Evolutionary conservation across 2,329 filamentous ascomycete genomes (phyloP).

Genomic region (Colletotrichum kahawae): DNA sequence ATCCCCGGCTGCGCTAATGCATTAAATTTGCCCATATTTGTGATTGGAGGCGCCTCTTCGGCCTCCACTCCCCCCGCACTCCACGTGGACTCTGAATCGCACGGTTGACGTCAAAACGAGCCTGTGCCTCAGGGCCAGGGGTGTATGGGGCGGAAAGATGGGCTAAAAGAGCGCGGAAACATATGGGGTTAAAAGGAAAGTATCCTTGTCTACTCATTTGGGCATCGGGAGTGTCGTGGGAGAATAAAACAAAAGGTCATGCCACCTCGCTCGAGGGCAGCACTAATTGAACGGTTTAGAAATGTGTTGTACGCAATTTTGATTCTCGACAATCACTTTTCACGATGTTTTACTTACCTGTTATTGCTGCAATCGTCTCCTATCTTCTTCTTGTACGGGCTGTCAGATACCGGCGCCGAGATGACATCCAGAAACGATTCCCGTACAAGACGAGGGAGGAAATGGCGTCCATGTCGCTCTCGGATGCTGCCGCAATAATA

Average conservation of each 20-base stretch:
- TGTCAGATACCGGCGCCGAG: background rate
- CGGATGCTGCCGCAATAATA: conserved; percentile 34
- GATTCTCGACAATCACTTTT: background rate
- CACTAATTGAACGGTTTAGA: too few relatives aligned
- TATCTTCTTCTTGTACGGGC: background rate
- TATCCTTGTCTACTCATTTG: background rate
- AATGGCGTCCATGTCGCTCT: conserved; percentile 7
- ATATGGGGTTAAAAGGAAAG: background rate
- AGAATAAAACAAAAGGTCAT: background rate
- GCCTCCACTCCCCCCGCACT: background rate
- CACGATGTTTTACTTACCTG: background rate
- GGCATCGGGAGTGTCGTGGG: background rate
- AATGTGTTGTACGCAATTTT: too few relatives aligned
- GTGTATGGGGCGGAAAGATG: background rate
- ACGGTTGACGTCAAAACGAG: conserved; percentile 2
- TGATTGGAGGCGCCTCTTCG: background rate
- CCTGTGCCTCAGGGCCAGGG: background rate
- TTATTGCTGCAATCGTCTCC: background rate
- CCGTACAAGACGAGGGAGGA: conserved; percentile 5
- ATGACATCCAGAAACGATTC: background rate
- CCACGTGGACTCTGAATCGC: background rate
- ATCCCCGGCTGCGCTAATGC: background rate
- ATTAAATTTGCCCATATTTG: background rate
- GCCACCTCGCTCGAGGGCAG: background rate
- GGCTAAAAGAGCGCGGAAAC: background rate